These are phyloP conservation scores for Pyronema omphalodes DNA, from an alignment of 495 filamentous ascomycete species.

Conservation along the genomic window DNA sequence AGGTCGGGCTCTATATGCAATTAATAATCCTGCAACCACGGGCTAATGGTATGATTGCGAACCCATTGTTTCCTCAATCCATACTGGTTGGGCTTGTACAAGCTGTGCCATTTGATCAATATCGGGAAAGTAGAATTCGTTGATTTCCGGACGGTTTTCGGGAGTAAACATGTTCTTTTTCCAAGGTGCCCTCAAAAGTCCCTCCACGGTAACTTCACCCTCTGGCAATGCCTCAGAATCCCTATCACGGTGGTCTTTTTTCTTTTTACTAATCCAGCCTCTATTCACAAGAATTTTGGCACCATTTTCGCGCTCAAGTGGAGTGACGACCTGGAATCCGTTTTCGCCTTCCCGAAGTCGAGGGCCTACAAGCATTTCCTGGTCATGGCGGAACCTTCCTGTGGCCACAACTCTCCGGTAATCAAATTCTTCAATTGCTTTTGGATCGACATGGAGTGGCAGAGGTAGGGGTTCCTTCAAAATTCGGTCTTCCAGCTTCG, in stretches of 20 bases:
- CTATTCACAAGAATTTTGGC: slow-evolving; percentile 66
- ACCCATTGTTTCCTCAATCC: slow-evolving; percentile 96
- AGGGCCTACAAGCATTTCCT: slow-evolving; percentile 90
- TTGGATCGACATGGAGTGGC: slow-evolving; percentile 61
- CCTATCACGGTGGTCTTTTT: slow-evolving; percentile 43
- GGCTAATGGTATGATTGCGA: not conserved
- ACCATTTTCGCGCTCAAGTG: slow-evolving; percentile 48
- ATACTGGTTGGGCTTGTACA: slow-evolving; percentile 70
- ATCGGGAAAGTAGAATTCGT: slow-evolving; percentile 89
- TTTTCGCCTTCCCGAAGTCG: slow-evolving; percentile 74
- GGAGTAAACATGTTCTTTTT: slow-evolving; percentile 97
- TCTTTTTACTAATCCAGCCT: slow-evolving; percentile 70
- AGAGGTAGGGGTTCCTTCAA: slow-evolving; percentile 71
- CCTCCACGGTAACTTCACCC: slow-evolving; percentile 58
- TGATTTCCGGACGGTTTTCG: slow-evolving; percentile 59
- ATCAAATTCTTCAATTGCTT: slow-evolving; percentile 72
- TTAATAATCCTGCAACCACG: slow-evolving; percentile 9
- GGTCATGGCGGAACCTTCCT: slow-evolving; percentile 62
- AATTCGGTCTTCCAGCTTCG: slow-evolving; percentile 75
- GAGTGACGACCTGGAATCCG: slow-evolving; percentile 79
- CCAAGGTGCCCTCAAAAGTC: slow-evolving; percentile 73
- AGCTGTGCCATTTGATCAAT: slow-evolving; percentile 79
- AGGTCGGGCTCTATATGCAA: slow-evolving; percentile 49
- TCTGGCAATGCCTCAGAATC: slow-evolving; percentile 37
- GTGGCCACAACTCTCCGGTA: slow-evolving; percentile 68